Base-by-base conservation (phyloP, 73 alveolate genomes). In the Paraurostyla sp. region DNA sequence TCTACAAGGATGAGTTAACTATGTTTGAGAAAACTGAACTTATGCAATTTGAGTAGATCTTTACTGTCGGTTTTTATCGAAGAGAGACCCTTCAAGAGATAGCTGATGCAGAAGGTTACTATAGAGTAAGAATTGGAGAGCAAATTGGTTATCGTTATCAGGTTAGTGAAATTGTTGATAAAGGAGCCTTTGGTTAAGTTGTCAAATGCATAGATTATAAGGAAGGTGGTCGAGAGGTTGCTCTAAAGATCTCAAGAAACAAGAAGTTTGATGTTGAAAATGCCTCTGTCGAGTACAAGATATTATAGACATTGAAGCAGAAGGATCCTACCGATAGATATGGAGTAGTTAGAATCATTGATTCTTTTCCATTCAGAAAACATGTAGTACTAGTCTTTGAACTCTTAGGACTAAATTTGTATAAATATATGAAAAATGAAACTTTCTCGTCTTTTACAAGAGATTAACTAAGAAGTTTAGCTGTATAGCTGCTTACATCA, bases 331-430 rank as follows among this genome's bases (percentile, higher is more conserved):
- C 48, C 41, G 92, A 88, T 49, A 56, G 33, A n/a, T 68, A 59
- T 36, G 89, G 85, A 54, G 76, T 92, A 42, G 94, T 92, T 18
- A 87, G 91, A 71, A 52, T 94, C 11, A 73, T 92, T 50, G 88
- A 92, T 46, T 22, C 22, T 68, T 94, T 94, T 54, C 80, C 63
- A 0, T 63, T 71, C 41, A 46, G 96, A 50, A 88, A 73, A 56
- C 98, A 94, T 92, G 27, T 76, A 16, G 91, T 93, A 73, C 65
- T 94, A 11, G 94, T 88, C 11, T 94, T 94, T 89, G 98, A 94
- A 76, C 87, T 92, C 58, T 56, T 94, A 36, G 91, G 93, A 41
- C 65, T 29, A 45, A 94, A 94, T 80, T 78, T 94, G 59, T 94
- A 89, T 78, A 94, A 92, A 57, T 85, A 87, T 58, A 73, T 94